Conservation (phyloP, 768 basidiomycete species). For the Tylopilus sp. region DNA sequence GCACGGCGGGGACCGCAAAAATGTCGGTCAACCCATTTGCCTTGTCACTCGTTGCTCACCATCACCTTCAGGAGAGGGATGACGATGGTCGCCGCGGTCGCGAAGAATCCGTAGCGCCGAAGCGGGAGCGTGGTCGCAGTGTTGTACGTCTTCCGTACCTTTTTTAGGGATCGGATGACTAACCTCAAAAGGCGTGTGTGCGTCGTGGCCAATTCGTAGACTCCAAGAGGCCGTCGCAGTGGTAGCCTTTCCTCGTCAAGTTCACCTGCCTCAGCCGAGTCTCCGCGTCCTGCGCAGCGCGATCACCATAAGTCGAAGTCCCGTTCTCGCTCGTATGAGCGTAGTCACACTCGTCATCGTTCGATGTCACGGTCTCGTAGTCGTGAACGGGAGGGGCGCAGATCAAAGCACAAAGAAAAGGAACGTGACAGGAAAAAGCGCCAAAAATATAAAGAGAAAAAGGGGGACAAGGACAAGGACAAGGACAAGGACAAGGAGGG, state of each 20-base stretch:
- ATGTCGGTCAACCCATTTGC: constrained; percentile 7
- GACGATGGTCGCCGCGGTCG: constrained; percentile 2
- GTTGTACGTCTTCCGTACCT: constrained; percentile 24
- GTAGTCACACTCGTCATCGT: constrained; percentile 8
- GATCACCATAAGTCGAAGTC: constrained; percentile 19
- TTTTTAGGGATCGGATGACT: constrained; percentile 3
- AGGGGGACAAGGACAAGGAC: constrained; percentile 38
- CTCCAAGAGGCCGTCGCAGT: constrained; percentile 15
- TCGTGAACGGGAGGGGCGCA: constrained; percentile 22
- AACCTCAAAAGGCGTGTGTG: constrained; percentile 26
- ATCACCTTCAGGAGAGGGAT: constrained; percentile 5
- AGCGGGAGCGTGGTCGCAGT: constrained; percentile 22
- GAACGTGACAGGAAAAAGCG: constrained; percentile 37
- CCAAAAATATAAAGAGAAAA: constrained; percentile 33
- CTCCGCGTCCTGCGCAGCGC: constrained; percentile 14
- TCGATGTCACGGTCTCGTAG: constrained; percentile 31
- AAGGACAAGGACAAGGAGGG: constrained; percentile 42
- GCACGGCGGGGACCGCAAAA: constrained; percentile 1
- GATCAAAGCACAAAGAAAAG: constrained; percentile 24
- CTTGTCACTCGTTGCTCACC: not conserved
- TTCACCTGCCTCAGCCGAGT: constrained; percentile 15
- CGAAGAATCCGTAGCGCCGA: constrained; percentile 1
- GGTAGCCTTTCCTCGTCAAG: constrained; percentile 19
- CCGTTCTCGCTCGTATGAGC: constrained; percentile 19
- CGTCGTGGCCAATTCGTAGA: constrained; percentile 17